phyloP scores from a whole-genome alignment of 2,329 filamentous ascomycete species.

The Capronia americana region DNA sequence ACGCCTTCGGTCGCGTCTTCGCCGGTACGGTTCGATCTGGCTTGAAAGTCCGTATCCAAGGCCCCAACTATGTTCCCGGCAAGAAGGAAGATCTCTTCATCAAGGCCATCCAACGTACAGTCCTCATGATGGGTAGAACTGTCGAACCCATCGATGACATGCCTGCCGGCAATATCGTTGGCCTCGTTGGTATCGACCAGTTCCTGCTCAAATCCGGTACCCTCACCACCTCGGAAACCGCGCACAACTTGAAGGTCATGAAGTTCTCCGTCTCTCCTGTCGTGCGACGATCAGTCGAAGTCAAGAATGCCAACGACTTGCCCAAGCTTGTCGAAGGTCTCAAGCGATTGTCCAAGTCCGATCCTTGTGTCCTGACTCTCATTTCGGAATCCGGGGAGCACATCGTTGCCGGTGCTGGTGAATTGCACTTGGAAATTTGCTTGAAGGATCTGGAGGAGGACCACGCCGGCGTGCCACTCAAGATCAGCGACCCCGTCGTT shows the following conservation, averaged over 20 bases:
- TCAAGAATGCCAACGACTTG: conserved; percentile 99
- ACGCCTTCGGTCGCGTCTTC: conserved; percentile 99
- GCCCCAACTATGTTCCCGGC: conserved; percentile 96
- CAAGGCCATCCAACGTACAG: conserved; percentile 99
- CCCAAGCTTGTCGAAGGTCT: conserved; percentile 99
- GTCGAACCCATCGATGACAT: conserved; percentile 99
- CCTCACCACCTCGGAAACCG: conserved; percentile 93
- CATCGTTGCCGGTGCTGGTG: conserved; percentile 98
- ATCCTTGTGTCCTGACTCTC: conserved; percentile 93
- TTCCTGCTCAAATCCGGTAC: conserved; percentile 99
- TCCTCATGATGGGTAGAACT: conserved; percentile 99
- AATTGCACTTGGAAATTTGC: conserved; percentile 99
- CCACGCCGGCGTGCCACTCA: conserved; percentile 97
- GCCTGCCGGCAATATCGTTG: conserved; percentile 99
- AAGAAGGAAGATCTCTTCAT: conserved; percentile 99
- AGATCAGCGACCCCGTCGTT: conserved; percentile 97
- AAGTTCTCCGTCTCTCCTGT: conserved; percentile 99
- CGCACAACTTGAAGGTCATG: conserved; percentile 99
- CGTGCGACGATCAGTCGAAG: conserved; percentile 97
- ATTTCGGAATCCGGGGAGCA: conserved; percentile 96
- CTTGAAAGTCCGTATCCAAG: conserved; percentile 99
- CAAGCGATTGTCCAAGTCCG: conserved; percentile 99
- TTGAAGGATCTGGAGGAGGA: conserved; percentile 99
- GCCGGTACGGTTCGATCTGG: conserved; percentile 96
- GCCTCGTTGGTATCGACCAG: conserved; percentile 99